Base-by-base conservation (phyloP, 2,329 filamentous ascomycete genomes). In the Aureobasidium sp. region DNA sequence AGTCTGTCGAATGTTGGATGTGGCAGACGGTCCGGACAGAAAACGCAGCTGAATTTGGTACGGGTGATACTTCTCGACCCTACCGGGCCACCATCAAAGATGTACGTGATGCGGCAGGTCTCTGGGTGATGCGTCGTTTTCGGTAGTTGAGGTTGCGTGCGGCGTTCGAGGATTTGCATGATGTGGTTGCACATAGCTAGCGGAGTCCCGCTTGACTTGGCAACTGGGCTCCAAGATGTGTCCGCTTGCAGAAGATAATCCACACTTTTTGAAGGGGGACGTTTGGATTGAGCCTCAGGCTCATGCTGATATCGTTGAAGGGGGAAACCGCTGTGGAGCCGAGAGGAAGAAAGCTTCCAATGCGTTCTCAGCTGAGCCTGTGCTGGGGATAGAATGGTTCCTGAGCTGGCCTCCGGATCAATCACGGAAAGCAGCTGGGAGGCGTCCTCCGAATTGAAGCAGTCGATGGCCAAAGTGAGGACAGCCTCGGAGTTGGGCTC, bases 321-420 rank as follows among this genome's bases (percentile, higher is more conserved):
- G 66, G 47, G 19, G 62, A 51, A n/a, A 0, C 17, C 15, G 25
- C 23, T 62, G 61, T 21, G 31, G 27, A 1, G 55, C 67, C 2
- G 68, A 51, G 67, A 66, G 4, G 67, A 54, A 4, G 73, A 68
- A 4, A 76, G 65, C 2, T 57, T 51, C 68, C 70, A 74, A 8
- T 59, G 65, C 9, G 68, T 63, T 40, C 62, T 63, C 1, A 75
- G 29, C 5, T 63, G 35, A 57, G 57, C 57, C 49, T 63, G 60
- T 57, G 69, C 65, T 23, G 64, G 62, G 11, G 55, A 45, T 5
- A 64, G 47, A 8, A 23, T 46, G 27, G 46, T 38, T 33, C 38
- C n/a, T 29, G 53, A 61, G 17, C 40, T 23, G 37, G 61, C 49
- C n/a, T 64, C 37, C 42, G 60, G 61, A 42, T 65, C 60, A 17